These are phyloP conservation scores for Ophiostoma australiae DNA, from an alignment of 2,329 filamentous ascomycete species.

Conservation along the genomic window DNA sequence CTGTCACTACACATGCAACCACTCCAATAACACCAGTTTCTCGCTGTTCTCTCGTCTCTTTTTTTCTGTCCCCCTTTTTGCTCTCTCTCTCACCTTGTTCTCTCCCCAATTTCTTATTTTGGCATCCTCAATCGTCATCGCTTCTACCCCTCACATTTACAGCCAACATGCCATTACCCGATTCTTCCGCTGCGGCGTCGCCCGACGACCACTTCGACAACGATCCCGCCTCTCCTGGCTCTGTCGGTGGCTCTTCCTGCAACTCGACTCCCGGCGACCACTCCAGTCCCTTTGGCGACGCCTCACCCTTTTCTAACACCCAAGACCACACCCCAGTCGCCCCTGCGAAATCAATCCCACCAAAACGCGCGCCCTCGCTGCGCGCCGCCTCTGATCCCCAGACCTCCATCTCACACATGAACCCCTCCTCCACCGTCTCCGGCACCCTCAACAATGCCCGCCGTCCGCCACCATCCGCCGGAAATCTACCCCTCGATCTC, in stretches of 20 bases:
- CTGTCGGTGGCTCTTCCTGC: conserved; percentile 43
- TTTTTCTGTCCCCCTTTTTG: background rate
- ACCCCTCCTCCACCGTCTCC: conserved; percentile 74
- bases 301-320: conserved; percentile 21
- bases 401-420: conserved; percentile 54
- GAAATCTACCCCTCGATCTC: conserved; percentile 39
- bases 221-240: conserved; percentile 42
- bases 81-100: background rate
- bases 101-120: background rate
- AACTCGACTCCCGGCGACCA: conserved; percentile 46
- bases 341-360: background rate
- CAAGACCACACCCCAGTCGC: background rate
- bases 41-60: conserved; percentile 3
- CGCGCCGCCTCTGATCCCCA: conserved; percentile 57
- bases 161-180: conserved; percentile 31
- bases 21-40: background rate
- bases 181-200: conserved; percentile 41
- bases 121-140: background rate
- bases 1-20: background rate
- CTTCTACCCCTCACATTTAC: background rate
- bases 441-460: conserved; percentile 67
- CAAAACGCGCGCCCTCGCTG: conserved; percentile 45
- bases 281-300: conserved; percentile 33
- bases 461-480: conserved; percentile 44
- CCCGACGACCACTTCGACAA: conserved; percentile 43